These are phyloP conservation scores for Calocera cornea DNA, from an alignment of 768 basidiomycete species.

Conservation along the genomic window DNA sequence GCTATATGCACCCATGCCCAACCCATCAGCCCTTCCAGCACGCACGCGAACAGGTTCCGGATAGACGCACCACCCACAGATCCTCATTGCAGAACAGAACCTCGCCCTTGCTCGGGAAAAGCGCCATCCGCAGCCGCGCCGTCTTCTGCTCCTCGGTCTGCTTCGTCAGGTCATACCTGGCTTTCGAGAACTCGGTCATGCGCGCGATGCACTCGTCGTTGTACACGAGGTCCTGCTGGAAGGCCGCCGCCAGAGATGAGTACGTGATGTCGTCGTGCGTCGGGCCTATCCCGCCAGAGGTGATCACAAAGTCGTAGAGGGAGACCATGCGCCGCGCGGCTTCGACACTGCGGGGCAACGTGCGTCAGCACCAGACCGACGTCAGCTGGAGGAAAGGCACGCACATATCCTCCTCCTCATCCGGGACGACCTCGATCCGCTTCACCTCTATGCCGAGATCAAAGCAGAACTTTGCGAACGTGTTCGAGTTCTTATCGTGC, in stretches of 20 bases:
- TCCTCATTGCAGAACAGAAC: constrained; percentile 65
- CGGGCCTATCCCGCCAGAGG: constrained; percentile 81
- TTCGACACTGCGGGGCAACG: constrained; percentile 43
- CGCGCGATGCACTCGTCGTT: constrained; percentile 65
- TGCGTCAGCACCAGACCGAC: neutral
- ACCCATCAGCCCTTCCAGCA: neutral
- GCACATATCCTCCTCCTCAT: constrained; percentile 82
- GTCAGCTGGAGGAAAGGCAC: constrained; percentile 16
- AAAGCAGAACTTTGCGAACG: constrained; percentile 79
- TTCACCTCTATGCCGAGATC: constrained; percentile 77
- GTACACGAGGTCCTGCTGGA: constrained; percentile 53
- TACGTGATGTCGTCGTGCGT: constrained; percentile 93
- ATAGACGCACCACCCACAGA: constrained; percentile 64
- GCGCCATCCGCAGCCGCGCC: constrained; percentile 77
- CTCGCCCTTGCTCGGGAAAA: constrained; percentile 70
- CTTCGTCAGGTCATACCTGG: constrained; percentile 40
- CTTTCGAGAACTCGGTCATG: constrained; percentile 48
- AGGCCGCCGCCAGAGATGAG: constrained; percentile 71
- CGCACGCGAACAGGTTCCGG: neutral
- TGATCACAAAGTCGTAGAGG: constrained; percentile 81
- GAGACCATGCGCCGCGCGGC: constrained; percentile 69
- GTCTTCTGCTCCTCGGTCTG: constrained; percentile 62
- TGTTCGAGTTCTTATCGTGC: constrained; percentile 68
- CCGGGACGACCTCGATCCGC: constrained; percentile 80
- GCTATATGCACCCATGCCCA: constrained; percentile 32